These are phyloP conservation scores for Phytopythium mirpurense DNA, from an alignment of 352 stramenopile genomes.

Conservation along the genomic window DNA sequence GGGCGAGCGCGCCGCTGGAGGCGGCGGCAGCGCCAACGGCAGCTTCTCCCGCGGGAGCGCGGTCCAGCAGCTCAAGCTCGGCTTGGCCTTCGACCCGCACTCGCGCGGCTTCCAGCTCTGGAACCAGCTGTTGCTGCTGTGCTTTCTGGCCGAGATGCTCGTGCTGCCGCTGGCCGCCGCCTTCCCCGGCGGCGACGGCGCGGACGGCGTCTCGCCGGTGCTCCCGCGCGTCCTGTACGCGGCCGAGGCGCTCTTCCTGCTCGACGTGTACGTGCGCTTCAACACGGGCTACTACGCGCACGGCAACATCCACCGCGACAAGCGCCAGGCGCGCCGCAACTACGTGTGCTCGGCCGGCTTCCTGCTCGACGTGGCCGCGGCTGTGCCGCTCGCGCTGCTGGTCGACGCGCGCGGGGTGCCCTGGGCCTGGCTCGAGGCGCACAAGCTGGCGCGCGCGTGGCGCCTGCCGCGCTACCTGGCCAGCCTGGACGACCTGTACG, in stretches of 20 bases:
- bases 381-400: constrained; percentile 27
- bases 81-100: constrained; percentile 48
- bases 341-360: constrained; percentile 42
- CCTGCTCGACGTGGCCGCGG: constrained; percentile 32
- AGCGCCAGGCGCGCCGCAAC: constrained; percentile 25
- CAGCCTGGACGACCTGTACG: constrained; percentile 49
- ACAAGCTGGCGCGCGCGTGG: constrained; percentile 47
- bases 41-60: constrained; percentile 4
- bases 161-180: constrained; percentile 39
- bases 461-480: constrained; percentile 36
- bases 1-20: not conserved
- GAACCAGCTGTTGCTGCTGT: constrained; percentile 38
- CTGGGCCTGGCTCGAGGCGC: constrained; percentile 33
- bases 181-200: constrained; percentile 7
- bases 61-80: constrained; percentile 23
- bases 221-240: constrained; percentile 25
- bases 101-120: constrained; percentile 38
- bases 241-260: constrained; percentile 35
- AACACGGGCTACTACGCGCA: constrained; percentile 58
- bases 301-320: constrained; percentile 42
- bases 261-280: constrained; percentile 51
- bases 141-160: constrained; percentile 42
- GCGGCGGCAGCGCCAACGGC: not conserved
- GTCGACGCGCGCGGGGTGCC: not conserved
- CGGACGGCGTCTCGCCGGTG: not conserved